These are phyloP conservation scores for Aspergillus persii DNA, from an alignment of 2,329 filamentous ascomycete species.

Conservation along the genomic window DNA sequence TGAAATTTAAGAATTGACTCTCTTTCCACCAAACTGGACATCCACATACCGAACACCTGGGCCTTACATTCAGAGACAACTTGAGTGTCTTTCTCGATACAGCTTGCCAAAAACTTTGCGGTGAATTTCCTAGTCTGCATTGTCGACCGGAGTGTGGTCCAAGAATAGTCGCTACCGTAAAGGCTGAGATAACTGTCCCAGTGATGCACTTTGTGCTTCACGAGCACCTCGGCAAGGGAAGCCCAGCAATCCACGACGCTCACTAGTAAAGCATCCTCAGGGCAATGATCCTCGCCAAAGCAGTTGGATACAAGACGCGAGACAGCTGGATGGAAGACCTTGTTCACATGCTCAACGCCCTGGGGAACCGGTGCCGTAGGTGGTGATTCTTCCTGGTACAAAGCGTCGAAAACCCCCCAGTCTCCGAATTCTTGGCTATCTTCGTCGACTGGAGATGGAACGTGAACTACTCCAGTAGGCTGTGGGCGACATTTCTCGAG, in stretches of 20 bases:
- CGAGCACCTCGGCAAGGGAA: constrained; percentile 46
- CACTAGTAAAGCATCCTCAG: constrained; percentile 54
- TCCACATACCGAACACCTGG: constrained; percentile 53
- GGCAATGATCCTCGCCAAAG: constrained; percentile 57
- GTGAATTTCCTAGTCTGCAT: constrained; percentile 49
- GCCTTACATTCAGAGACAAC: constrained; percentile 46
- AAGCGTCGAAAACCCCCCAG: constrained; percentile 54
- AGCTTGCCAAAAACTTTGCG: constrained; percentile 45
- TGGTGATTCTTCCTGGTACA: constrained; percentile 31
- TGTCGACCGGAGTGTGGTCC: constrained; percentile 46
- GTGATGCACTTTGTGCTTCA: constrained; percentile 46
- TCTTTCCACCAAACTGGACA: constrained; percentile 57
- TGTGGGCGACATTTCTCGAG: constrained; percentile 28
- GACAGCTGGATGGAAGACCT: constrained; percentile 49
- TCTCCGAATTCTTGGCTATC: constrained; percentile 66
- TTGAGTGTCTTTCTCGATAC: constrained; percentile 42
- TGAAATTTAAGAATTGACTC: constrained; percentile 62
- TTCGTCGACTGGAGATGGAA: constrained; percentile 45
- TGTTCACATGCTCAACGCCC: constrained; percentile 36
- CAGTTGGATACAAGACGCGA: constrained; percentile 58
- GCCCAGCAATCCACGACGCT: constrained; percentile 57
- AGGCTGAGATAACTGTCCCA: constrained; percentile 58
- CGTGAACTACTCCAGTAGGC: constrained; percentile 17
- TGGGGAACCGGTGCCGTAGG: constrained; percentile 8
- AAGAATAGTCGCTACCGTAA: constrained; percentile 51